phyloP scores from a whole-genome alignment of 352 stramenopile genomes.

The Phytophthora foliorum region DNA sequence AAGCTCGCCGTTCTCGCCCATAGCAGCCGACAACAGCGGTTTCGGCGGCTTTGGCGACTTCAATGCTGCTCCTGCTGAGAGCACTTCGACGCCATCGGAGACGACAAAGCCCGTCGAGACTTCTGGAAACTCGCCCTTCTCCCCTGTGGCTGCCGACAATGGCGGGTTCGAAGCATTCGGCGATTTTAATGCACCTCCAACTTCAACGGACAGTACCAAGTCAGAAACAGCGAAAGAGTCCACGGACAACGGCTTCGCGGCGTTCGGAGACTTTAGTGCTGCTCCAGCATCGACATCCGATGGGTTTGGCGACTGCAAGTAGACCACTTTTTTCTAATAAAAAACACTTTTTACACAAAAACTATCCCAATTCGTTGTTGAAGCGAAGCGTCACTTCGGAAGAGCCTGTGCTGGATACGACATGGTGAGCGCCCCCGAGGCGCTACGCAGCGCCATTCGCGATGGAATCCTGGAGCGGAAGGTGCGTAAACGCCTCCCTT shows the following conservation, averaged over 20 bases:
- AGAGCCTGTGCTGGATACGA: constrained; percentile 9
- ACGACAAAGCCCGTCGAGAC: constrained; percentile 1
- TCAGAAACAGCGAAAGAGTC: constrained; percentile 19
- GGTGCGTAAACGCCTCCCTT: constrained; percentile 25
- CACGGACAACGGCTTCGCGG: constrained; percentile 20
- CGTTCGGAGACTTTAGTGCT: constrained; percentile 37
- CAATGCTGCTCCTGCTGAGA: constrained; percentile 15
- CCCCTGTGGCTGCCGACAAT: constrained; percentile 15
- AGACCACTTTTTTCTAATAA: constrained; percentile 34
- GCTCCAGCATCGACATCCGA: constrained; percentile 14
- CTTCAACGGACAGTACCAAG: constrained; percentile 5
- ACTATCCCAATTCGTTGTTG: constrained; percentile 20
- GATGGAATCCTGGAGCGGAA: constrained; percentile 75
- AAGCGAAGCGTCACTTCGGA: constrained; percentile 38
- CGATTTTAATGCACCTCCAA: constrained; percentile 31
- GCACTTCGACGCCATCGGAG: not conserved
- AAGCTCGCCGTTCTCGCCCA: constrained; percentile 27
- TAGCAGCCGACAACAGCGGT: constrained; percentile 16
- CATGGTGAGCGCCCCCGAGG: constrained; percentile 81
- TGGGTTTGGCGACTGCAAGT: constrained; percentile 35
- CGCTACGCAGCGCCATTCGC: constrained; percentile 59
- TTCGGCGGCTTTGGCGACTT: constrained; percentile 28
- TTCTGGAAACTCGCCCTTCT: constrained; percentile 22
- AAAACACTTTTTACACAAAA: constrained; percentile 27
- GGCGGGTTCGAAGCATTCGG: constrained; percentile 32